Evolutionary conservation across 176 grass and related monocot species (phyloP).

Genomic region (Tillandsia fasciculata): DNA sequence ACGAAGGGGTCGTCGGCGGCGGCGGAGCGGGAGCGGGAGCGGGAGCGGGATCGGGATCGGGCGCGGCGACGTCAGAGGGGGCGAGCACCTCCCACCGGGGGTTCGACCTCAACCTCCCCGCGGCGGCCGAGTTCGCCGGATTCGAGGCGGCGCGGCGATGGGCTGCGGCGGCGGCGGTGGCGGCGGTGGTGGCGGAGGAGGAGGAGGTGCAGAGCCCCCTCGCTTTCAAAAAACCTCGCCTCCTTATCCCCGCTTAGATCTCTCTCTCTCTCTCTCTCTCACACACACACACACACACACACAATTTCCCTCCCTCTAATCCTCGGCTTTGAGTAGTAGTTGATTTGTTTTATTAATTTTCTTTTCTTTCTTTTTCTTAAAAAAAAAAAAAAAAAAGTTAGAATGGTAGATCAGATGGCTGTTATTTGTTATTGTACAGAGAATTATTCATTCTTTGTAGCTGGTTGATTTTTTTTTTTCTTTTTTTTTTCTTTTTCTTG

Average conservation of each 20-base stretch:
- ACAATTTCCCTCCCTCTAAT: not conserved
- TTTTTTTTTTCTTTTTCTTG: too few relatives aligned
- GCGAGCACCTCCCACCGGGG: constrained; percentile 1
- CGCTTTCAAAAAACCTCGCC: constrained; percentile 71
- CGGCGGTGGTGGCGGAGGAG: constrained; percentile 13
- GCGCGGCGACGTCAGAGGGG: not conserved
- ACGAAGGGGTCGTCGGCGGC: not conserved
- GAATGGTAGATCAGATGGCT: not conserved
- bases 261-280: not conserved
- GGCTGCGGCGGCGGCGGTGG: not conserved
- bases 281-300: not conserved
- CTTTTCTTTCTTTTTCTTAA: not conserved
- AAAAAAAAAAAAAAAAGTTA: not conserved
- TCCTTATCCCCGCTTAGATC: constrained; percentile 46
- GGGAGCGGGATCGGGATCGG: not conserved
- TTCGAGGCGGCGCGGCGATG: constrained; percentile 14
- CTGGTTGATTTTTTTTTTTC: not conserved
- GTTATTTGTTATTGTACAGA: not conserved
- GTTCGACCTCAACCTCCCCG: constrained; percentile 79
- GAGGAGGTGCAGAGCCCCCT: constrained; percentile 73
- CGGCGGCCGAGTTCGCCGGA: constrained; percentile 30
- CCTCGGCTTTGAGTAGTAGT: not conserved
- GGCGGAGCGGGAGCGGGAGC: not conserved
- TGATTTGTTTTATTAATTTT: not conserved
- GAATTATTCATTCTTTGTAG: constrained; percentile 1